These are phyloP conservation scores for Gossypium schwendimanii DNA, from an alignment of 441 rosid genomes.

Conservation along the genomic window DNA sequence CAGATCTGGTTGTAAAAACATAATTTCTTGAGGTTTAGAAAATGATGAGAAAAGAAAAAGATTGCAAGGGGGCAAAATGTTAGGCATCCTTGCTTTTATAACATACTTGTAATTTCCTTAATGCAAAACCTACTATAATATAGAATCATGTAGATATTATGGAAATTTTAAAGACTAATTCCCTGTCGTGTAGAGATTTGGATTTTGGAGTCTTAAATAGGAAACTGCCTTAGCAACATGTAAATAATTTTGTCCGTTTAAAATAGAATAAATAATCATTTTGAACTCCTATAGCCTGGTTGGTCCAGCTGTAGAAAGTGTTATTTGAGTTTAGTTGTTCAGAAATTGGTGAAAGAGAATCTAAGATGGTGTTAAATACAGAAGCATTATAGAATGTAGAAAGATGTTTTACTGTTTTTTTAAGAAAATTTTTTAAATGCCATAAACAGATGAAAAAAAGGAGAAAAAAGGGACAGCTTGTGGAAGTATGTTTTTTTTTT, in stretches of 20 bases:
- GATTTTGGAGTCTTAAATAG: constrained; percentile 3
- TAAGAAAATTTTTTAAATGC: too few species aligned
- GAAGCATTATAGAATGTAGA: neutral
- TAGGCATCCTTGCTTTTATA: neutral
- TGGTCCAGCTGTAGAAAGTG: neutral
- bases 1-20: neutral
- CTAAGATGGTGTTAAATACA: neutral
- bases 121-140: neutral
- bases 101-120: neutral
- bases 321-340: neutral
- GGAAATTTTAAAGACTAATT: neutral
- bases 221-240: neutral
- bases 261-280: neutral
- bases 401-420: neutral
- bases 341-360: neutral
- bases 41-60: neutral
- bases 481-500: too few species aligned
- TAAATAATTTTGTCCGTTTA: neutral
- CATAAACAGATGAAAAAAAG: too few species aligned
- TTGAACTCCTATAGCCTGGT: neutral
- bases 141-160: neutral
- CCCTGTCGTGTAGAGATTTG: neutral
- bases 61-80: neutral
- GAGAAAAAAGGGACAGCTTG: too few species aligned
- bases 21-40: neutral